Conservation (phyloP, 2,329 filamentous ascomycete species). For the Hypoxylon sp. region DNA sequence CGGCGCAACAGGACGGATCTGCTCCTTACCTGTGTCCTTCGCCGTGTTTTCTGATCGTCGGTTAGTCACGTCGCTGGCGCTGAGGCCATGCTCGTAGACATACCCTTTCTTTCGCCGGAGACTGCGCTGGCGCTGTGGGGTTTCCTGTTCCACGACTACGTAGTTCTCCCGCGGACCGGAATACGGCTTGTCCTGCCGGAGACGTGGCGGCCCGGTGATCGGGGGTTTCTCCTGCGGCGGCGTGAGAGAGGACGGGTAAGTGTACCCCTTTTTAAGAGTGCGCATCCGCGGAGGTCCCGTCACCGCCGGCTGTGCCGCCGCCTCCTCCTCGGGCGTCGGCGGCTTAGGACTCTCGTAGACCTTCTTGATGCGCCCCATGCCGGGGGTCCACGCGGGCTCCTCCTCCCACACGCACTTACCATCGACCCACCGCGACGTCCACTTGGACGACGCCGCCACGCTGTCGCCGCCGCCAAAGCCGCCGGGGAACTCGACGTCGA, state of each 20-base stretch:
- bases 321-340: not conserved
- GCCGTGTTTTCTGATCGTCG: not conserved
- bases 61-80: not conserved
- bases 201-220: constrained; percentile 18
- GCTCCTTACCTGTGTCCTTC: not conserved
- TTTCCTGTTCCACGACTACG: constrained; percentile 3
- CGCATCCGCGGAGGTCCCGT: constrained; percentile 22
- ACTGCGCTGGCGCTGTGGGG: not conserved
- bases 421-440: constrained; percentile 28
- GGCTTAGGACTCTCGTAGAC: not conserved
- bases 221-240: not conserved
- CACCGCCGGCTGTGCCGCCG: not conserved
- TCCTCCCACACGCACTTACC: constrained; percentile 39
- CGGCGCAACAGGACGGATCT: not conserved
- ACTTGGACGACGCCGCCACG: not conserved
- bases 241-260: constrained; percentile 3
- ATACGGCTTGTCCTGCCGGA: constrained; percentile 25
- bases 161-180: constrained; percentile 17
- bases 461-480: constrained; percentile 9
- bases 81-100: not conserved
- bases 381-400: not conserved
- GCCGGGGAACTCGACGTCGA: constrained; percentile 28
- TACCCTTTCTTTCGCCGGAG: constrained; percentile 27
- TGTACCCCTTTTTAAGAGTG: constrained; percentile 19
- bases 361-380: not conserved